Evolutionary conservation across 352 stramenopile species (phyloP).

Genomic region (Blastocystis sp.): DNA sequence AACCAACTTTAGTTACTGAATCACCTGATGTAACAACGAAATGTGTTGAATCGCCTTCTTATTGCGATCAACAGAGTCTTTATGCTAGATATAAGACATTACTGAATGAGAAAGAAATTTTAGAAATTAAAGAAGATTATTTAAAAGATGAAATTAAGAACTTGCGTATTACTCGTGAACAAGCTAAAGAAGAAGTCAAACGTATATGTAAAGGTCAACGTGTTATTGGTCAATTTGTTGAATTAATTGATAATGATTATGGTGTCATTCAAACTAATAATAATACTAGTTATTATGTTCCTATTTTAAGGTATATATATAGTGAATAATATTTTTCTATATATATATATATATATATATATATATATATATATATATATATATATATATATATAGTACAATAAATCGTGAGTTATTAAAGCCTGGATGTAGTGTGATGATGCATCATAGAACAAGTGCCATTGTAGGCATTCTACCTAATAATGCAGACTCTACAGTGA

Average conservation of each 20-base stretch:
- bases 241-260: conserved; percentile 99
- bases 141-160: conserved; percentile 99
- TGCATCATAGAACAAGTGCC: conserved; percentile 90
- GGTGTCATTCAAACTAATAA: conserved; percentile 76
- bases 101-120: no score
- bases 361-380: no score
- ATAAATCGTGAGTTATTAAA: conserved; percentile 92
- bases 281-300: conserved; percentile 78
- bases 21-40: no score
- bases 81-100: no score
- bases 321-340: no score
- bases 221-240: conserved; percentile 98
- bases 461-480: conserved; percentile 92
- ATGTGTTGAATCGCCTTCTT: no score
- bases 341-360: no score
- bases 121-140: no score
- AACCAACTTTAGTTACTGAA: no score
- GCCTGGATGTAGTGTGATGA: conserved; percentile 86
- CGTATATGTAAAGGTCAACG: conserved; percentile 96
- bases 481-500: conserved; percentile 94
- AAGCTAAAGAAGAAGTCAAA: conserved; percentile 94
- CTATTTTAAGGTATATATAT: conserved; percentile 5
- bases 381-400: conserved; percentile 47
- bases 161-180: conserved; percentile 91
- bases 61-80: no score